Base-by-base conservation (phyloP, 2,329 filamentous ascomycete species). In the Cercospora sp. region DNA sequence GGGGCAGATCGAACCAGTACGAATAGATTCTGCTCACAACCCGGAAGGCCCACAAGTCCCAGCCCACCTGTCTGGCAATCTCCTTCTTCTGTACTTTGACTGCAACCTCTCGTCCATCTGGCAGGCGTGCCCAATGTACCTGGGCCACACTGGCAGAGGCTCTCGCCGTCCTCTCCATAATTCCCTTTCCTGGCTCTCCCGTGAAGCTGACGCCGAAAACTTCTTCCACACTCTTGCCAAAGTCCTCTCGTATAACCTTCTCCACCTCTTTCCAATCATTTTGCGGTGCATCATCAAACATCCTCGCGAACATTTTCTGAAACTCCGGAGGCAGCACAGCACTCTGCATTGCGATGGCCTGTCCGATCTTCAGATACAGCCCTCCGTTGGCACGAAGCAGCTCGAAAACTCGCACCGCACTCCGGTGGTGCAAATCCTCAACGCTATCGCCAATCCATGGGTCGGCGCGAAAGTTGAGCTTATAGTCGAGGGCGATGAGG, bases 221-320 rank as follows among this genome's bases (percentile, higher is more conserved):
- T 73, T 97, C 93, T 81, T 97, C 93, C 0, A 90, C 89, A 26
- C 89, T 89, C 78, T 88, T 90, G n/a, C 87, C 91, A 83, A 97
- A 98, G 75, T 98, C 95, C 78, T 96, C 89, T 23, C 88, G 84
- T 48, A 99, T 91, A 12, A 98, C 94, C 76, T 85, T 87, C 81
- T 97, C 90, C 1, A 97, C 90, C 61, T 94, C 92, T 72, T 84
- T 86, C 94, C 94, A 98, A 51, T 86, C 85, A 78, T 97, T 95
- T 84, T 97, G 94, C 42, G 94, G 94, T 70, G 95, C 95, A 82
- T 98, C 94, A 78, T 98, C 95, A 78, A 98, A 99, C 93, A 99
- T 97, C 75, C 91, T 87, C 23, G 90, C 85, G 78, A 99, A 99
- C 93, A 97, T 98, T 76, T 90, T 89, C 83, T 97, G 93, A 75